A percentile compares a stretch with the other conserved stretches of the same genome.
These are phyloP conservation scores for Solanum okadae DNA, from an alignment of 257 asterid species.

Conservation along the genomic window DNA sequence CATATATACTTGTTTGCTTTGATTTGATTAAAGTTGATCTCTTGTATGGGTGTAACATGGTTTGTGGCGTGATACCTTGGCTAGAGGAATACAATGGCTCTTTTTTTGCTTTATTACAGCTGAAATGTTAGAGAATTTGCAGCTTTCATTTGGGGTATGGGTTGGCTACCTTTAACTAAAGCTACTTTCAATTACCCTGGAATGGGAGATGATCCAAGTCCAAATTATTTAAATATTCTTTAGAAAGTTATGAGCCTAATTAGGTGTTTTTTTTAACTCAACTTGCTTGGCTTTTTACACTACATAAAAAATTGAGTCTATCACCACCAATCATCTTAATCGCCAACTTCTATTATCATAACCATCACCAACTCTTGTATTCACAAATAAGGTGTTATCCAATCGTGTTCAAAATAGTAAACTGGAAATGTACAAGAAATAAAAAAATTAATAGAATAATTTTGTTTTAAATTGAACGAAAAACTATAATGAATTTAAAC, in stretches of 20 bases:
- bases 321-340: neutral
- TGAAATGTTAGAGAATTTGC: neutral
- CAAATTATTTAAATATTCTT: neutral
- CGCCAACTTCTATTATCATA: neutral
- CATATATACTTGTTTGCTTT: neutral
- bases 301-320: neutral
- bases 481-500: too few species aligned
- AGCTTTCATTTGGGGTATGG: neutral
- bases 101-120: neutral
- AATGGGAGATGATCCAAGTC: too few species aligned
- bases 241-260: neutral
- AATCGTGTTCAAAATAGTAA: neutral
- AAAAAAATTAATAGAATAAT: neutral
- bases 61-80: neutral
- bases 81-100: neutral
- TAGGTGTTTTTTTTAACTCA: neutral
- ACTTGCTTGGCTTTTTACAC: neutral
- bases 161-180: neutral
- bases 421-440: too few species aligned
- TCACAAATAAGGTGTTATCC: too few species aligned
- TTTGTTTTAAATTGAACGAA: too few species aligned
- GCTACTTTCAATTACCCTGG: neutral
- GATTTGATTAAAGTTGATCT: neutral
- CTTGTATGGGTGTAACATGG: neutral
- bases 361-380: neutral